Evolutionary conservation across 768 basidiomycete genomes (phyloP).

Genomic region (Postia placenta): DNA sequence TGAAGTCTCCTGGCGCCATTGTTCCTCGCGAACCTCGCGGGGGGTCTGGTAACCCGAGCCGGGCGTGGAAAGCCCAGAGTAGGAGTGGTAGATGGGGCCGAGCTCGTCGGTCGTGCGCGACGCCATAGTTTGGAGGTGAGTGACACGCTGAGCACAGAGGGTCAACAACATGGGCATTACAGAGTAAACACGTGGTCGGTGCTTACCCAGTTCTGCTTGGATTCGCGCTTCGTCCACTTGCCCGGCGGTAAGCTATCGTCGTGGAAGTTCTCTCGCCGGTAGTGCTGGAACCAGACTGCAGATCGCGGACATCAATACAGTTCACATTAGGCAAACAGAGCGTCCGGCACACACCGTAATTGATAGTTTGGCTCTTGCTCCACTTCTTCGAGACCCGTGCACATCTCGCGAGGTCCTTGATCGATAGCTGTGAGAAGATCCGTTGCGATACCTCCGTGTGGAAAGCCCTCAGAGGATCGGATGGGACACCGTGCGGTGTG

Average conservation of each 20-base stretch:
- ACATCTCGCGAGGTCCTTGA: slow-evolving; percentile 68
- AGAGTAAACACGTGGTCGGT: slow-evolving; percentile 1
- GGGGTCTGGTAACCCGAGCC: slow-evolving; percentile 72
- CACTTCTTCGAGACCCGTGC: slow-evolving; percentile 82
- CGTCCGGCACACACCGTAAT: slow-evolving; percentile 58
- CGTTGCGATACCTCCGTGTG: slow-evolving; percentile 80
- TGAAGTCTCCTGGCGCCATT: slow-evolving; percentile 57
- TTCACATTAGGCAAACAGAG: background rate
- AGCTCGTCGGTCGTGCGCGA: slow-evolving; percentile 34
- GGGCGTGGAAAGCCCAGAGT: slow-evolving; percentile 43
- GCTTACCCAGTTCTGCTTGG: slow-evolving; percentile 87
- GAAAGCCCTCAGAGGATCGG: slow-evolving; percentile 63
- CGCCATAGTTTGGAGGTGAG: slow-evolving; percentile 34
- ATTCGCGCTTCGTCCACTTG: slow-evolving; percentile 91
- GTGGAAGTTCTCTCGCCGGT: slow-evolving; percentile 82
- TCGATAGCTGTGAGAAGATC: slow-evolving; percentile 59
- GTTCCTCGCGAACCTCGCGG: slow-evolving; percentile 71
- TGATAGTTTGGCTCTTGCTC: slow-evolving; percentile 83
- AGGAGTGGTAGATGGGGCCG: slow-evolving; percentile 28
- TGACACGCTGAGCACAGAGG: slow-evolving; percentile 42
- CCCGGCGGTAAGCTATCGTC: slow-evolving; percentile 71
- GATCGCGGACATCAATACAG: background rate
- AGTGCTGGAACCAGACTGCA: slow-evolving; percentile 93
- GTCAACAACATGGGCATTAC: slow-evolving; percentile 2
- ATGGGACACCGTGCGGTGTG: slow-evolving; percentile 20